Evolutionary conservation across 2,329 filamentous ascomycete species (phyloP), one percentile per base, ranked within the genome.

Genomic region (Geosmithia morbida): DNA sequence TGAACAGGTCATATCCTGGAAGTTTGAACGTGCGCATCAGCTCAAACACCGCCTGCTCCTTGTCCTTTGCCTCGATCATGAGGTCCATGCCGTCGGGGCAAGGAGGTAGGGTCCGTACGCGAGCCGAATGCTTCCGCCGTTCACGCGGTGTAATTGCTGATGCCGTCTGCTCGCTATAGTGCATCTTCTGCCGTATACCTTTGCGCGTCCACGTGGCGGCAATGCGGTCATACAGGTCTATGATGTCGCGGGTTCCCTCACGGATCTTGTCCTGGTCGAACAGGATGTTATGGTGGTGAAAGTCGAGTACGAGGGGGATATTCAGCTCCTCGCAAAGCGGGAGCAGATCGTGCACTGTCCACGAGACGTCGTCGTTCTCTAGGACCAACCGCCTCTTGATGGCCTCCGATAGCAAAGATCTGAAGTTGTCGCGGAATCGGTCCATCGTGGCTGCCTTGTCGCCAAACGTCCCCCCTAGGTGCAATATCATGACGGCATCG

Each of bases 31-130:
- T 88, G 19, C 84, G 76, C 88, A 96, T 96, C 17, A 97, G 72
- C 53, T 94, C 87, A 56, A 97, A 94, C 0, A 96, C 87, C 0
- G 90, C 88, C 62, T 97, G 90, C 61, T 97, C 90, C 64, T 97
- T 97, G 59, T 96, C 90, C 61, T 97, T 97, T 44, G 90, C 90
- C 66, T 97, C 90, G 50, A 97, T 96, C 90, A 97, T 97, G n/a
- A 97, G 70, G 58, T 96, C 90, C 83, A 94, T 92, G 30, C 84
- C 81, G 1, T 77, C 68, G 3, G 81, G 72, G 56, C 90, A 96
- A 0, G 90, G 89, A 1, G 90, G 90, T 1, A 97, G 64, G 1
- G 81, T 85, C 53, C 74, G 73, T 2, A 94, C 87, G 8, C 90
- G 77, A 0, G 87, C 74, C 37, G 81, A 87, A 58, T 97, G 90